phyloP scores from a whole-genome alignment of 1,139 yeast species.

The Pichia sp. region DNA sequence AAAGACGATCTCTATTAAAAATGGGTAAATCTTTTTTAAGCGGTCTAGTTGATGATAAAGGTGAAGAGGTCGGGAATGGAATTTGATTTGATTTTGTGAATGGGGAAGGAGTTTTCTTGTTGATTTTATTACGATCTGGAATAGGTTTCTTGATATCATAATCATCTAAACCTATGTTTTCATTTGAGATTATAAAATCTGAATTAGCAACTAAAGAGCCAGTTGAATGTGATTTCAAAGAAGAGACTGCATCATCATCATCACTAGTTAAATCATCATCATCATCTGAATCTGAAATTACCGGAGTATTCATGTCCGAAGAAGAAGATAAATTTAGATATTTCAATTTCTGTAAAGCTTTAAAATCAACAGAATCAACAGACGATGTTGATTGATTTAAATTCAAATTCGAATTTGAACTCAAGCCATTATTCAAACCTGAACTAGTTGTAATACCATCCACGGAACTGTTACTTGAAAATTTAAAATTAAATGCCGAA shows the following conservation, averaged over 20 bases:
- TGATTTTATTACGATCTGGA: background rate
- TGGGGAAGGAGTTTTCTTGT: background rate
- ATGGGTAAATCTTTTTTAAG: background rate
- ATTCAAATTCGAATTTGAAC: background rate
- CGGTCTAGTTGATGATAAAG: background rate
- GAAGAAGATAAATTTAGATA: slow-evolving; percentile 5
- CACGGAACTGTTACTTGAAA: too few species aligned
- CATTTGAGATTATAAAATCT: slow-evolving; percentile 5
- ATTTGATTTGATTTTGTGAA: background rate
- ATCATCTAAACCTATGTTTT: background rate
- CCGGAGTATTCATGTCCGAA: slow-evolving; percentile 11
- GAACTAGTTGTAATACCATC: too few species aligned
- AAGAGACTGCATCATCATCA: too few species aligned
- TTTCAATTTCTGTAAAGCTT: slow-evolving; percentile 2
- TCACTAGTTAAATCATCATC: too few species aligned
- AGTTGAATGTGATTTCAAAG: slow-evolving; percentile 13
- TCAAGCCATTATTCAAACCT: background rate
- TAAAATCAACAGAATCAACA: background rate
- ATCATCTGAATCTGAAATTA: slow-evolving; percentile 16
- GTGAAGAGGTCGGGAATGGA: slow-evolving; percentile 4
- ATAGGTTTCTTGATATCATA: background rate
- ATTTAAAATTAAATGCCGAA: too few species aligned
- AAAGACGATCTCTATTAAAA: background rate
- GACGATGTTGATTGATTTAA: background rate
- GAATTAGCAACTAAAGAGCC: slow-evolving; percentile 7